Evolutionary conservation across 306 rosid species (phyloP), one percentile per base, ranked within the genome.

Genomic region (Vicia sativa): DNA sequence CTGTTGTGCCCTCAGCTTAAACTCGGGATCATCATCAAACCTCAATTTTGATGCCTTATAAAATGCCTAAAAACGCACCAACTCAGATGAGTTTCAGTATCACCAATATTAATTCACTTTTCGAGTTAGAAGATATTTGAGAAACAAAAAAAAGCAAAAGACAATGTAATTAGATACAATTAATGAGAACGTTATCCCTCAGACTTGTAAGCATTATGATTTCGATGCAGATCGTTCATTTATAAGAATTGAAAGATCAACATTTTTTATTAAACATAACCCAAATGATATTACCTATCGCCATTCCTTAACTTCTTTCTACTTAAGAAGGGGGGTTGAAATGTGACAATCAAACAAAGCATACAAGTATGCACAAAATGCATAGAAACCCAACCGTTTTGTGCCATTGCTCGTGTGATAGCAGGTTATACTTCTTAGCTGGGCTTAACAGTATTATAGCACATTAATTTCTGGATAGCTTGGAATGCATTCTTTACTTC

Each of bases 11-110:
- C 80, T 88, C 80, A 74, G 85, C 84, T 95, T 90, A 52, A 95
- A 95, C 74, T 78, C 88, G 39, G 89, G 80, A 81, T 95, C 99
- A 49, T 73, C 80, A 67, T 90, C 97, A 48, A 90, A 95, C 71
- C 84, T 95, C 86, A 64, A 71, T 77, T 90, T 90, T 54, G 99
- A 88, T 37, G 88, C 92, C 87, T 90, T 95, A 74, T 90, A 95
- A 78, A 95, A 87, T 72, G 82, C 75, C 99, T 90, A 65, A 50
- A 76, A 72, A 62, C 19, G 53, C 62, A 62, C 29, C 25, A 53
- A 73, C 39, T 62, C 35, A 38, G 50, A 72, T 25, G 53, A 75
- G 62, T 53, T 74, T 67, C 37, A 49, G 65, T 64, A 74, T 69
- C 34, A 19, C 25, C 23, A 23, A 62, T 19, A 65, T 45, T 43